Base-by-base conservation (phyloP, 164 flowering plant genomes). In the Echeveria elegans region DNA sequence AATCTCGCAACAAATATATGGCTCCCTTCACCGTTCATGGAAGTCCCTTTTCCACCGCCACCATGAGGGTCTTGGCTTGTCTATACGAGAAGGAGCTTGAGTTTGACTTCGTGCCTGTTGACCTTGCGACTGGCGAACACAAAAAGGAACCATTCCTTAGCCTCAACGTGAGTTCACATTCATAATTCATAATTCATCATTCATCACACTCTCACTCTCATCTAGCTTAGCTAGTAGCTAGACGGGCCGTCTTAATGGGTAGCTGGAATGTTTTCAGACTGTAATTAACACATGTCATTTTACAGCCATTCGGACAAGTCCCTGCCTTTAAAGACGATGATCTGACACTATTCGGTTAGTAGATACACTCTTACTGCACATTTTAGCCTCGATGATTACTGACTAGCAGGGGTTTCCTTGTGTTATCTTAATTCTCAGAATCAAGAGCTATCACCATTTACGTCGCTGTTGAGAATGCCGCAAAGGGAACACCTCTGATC, bases 371-470 rank as follows among this genome's bases (percentile, higher is more conserved):
- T n/a, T n/a, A n/a, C n/a, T n/a, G n/a, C n/a, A n/a, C n/a, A n/a
- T n/a, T n/a, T n/a, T n/a, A n/a, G n/a, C n/a, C n/a, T n/a, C n/a
- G n/a, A n/a, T n/a, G n/a, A n/a, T 37, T 63, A 11, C 38, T 63
- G 6, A 18, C 19, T 36, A 16, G 40, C 8, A 38, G 12, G 41
- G 41, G n/a, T n/a, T n/a, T n/a, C n/a, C n/a, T n/a, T n/a, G n/a
- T 34, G 48, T 37, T 15, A 7, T 5, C 16, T 66, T 24, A 12
- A 9, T 71, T 48, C n/a, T 65, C 80, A 88, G 94, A 86, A 68
- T 88, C 94, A 38, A 85, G 94, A 72, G 91, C 94, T 23, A 83
- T 88, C 1, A 75, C 76, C 0, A 66, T 71, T 16, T 83, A 86
- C 78, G 68, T 88, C 0, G 77, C 82, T 2, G 72, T 76, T 19